Evolutionary conservation across 2,329 filamentous ascomycete genomes (phyloP).

Genomic region (Verticillium isaacii): DNA sequence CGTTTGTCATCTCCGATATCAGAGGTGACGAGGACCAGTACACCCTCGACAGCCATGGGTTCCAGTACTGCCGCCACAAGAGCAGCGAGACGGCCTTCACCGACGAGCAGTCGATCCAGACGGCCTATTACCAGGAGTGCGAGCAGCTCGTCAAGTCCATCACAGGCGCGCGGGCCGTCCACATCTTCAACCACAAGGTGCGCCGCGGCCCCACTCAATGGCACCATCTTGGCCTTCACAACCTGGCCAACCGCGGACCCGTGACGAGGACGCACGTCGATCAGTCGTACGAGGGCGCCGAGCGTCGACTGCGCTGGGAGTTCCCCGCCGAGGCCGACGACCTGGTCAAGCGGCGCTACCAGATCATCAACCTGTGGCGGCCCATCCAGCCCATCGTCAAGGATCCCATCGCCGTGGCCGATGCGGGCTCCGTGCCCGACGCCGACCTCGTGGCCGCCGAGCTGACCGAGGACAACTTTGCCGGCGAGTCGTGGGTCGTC

Average conservation of each 20-base stretch:
- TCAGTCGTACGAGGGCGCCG: conserved; percentile 42
- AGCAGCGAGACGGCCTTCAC: conserved; percentile 26
- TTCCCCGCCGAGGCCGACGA: conserved; percentile 31
- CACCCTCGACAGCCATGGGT: conserved; percentile 35
- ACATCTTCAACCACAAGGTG: conserved; percentile 72
- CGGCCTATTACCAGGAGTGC: conserved; percentile 68
- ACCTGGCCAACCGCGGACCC: conserved; percentile 47
- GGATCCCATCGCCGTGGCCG: conserved; percentile 50
- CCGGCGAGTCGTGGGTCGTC: conserved; percentile 44
- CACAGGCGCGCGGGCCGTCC: conserved; percentile 54
- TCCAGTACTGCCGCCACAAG: conserved; percentile 28
- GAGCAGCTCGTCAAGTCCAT: conserved; percentile 61
- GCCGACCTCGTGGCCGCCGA: conserved; percentile 43
- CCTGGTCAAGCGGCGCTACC: conserved; percentile 38
- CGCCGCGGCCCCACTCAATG: conserved; percentile 49
- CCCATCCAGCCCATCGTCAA: conserved; percentile 30
- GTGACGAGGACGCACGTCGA: conserved; percentile 41
- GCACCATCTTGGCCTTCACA: conserved; percentile 63
- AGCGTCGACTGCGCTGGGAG: conserved; percentile 27
- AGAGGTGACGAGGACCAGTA: conserved; percentile 33
- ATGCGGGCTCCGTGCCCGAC: conserved; percentile 44
- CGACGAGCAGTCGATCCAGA: conserved; percentile 55
- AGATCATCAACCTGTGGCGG: conserved; percentile 45
- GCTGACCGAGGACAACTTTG: conserved; percentile 43
- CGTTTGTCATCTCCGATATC: conserved; percentile 35